Base-by-base conservation (phyloP, 2,329 filamentous ascomycete genomes). In the Trichophyton schoenleinii region DNA sequence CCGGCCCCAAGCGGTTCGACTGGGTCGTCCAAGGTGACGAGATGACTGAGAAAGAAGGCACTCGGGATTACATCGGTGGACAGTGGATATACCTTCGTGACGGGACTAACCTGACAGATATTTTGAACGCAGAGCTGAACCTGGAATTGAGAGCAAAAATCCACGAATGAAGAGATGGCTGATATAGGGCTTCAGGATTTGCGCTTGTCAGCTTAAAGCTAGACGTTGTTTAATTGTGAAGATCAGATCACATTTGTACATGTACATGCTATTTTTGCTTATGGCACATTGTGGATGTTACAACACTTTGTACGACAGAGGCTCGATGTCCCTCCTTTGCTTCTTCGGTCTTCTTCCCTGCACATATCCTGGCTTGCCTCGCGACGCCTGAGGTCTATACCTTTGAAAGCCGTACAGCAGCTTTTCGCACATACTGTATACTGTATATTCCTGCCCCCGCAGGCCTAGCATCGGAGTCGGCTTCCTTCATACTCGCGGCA, bases 1-100 rank as follows among this genome's bases (percentile, higher is more conserved):
- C 89, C 4, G 94, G 94, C 0, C 94, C 94, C 13, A 96, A 96
- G 77, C 86, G 92, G 62, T 99, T 87, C 77, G 91, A 97, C 74
- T 99, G 89, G 83, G 87, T 95, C 61, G 73, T 91, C 13, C 71
- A 73, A 62, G 73, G 86, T 62, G 89, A 94, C 68, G 80, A 82
- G 36, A 87, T 91, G 79, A 75, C 85, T 68, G 82, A 90, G 71
- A 95, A 95, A 77, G 87, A 91, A 73, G 90, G 86, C 36, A 87
- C 85, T 1, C 69, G 74, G 28, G 69, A 70, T 15, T 71, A 72
- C 55, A 67, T 68, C 20, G 73, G 70, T 60, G 89, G 89, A 34
- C 82, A 87, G 64, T 99, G 94, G 94, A 81, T 97, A 57, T 97
- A 96, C 72, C 74, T 89, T 62, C 81, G 92, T 57, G 91, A 97